These are phyloP conservation scores for Puccinellia tenuiflora DNA, from an alignment of 176 grass and related monocot species.

Conservation along the genomic window DNA sequence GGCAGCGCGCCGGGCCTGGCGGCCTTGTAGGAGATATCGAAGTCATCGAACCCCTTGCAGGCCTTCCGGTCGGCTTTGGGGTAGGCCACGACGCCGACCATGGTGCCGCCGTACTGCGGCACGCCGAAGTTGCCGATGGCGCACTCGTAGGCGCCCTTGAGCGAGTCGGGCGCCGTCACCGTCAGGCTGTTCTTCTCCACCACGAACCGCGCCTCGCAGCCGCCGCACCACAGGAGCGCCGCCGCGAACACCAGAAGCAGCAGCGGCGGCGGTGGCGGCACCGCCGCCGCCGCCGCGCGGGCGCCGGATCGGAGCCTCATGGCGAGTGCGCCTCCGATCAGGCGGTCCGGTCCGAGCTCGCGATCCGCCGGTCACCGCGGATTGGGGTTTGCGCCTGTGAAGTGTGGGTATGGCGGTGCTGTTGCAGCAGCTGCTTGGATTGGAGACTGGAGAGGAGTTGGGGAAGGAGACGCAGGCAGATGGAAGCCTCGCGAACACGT, in stretches of 20 bases:
- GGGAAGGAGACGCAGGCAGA: not conserved
- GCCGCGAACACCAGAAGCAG: conserved; percentile 33
- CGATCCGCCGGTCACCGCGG: not conserved
- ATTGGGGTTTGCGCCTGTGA: not conserved
- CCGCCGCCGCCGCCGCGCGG: not conserved
- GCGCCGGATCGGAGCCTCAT: not conserved
- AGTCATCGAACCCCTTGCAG: conserved; percentile 63
- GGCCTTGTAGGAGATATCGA: conserved; percentile 59
- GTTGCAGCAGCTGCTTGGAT: not conserved
- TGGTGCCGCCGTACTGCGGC: conserved; percentile 77
- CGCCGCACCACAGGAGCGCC: conserved; percentile 30
- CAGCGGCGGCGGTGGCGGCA: not conserved
- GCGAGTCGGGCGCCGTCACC: conserved; percentile 48
- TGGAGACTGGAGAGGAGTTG: not conserved
- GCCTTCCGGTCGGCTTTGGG: conserved; percentile 62
- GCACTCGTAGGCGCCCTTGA: conserved; percentile 72
- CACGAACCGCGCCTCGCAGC: conserved; percentile 46
- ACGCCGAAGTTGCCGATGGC: conserved; percentile 78
- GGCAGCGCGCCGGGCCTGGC: conserved; percentile 61
- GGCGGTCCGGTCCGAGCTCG: not conserved
- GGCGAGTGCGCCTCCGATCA: not conserved
- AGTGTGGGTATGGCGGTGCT: not conserved
- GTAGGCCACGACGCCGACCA: conserved; percentile 65
- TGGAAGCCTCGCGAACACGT: conserved; percentile 5
- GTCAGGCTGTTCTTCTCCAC: conserved; percentile 82